A percentile compares a stretch with the other conserved stretches of the same genome.
These are phyloP conservation scores for Rugonectria rugulosa DNA, from an alignment of 2,329 filamentous ascomycete species.

Conservation along the genomic window DNA sequence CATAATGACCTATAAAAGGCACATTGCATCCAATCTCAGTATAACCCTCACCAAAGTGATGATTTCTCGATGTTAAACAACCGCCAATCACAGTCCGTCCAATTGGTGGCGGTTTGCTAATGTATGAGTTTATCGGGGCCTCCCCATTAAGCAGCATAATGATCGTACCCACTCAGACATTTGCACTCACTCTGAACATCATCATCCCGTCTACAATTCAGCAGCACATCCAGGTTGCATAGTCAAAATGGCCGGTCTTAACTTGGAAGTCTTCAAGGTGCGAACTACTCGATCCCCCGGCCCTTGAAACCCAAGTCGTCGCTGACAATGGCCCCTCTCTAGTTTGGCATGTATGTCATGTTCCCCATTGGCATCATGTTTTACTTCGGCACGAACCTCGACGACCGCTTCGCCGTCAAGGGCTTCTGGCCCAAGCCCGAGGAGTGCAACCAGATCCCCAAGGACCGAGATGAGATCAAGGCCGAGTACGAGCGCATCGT, in stretches of 20 bases:
- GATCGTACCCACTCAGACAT: slow-evolving; percentile 24
- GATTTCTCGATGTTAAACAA: neutral
- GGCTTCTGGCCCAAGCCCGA: slow-evolving; percentile 92
- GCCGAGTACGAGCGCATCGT: slow-evolving; percentile 79
- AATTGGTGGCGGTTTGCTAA: slow-evolving; percentile 22
- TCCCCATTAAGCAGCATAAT: slow-evolving; percentile 30
- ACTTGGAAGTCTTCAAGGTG: slow-evolving; percentile 96
- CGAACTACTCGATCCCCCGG: slow-evolving; percentile 21
- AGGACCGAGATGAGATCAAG: slow-evolving; percentile 82
- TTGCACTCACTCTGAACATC: slow-evolving; percentile 20
- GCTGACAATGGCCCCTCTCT: slow-evolving; percentile 15
- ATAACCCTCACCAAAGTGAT: no score
- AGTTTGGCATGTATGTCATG: slow-evolving; percentile 99
- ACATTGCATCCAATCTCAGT: neutral
- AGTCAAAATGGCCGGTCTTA: slow-evolving; percentile 74
- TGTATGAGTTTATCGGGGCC: slow-evolving; percentile 34
- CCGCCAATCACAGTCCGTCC: slow-evolving; percentile 29
- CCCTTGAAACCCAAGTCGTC: neutral
- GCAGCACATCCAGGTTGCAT: slow-evolving; percentile 8
- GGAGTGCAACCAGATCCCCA: slow-evolving; percentile 78
- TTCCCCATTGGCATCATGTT: slow-evolving; percentile 99
- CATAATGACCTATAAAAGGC: slow-evolving; percentile 5
- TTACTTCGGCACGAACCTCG: slow-evolving; percentile 99
- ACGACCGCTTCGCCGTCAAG: slow-evolving; percentile 85
- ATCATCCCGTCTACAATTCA: slow-evolving; percentile 20